Conservation (phyloP, 345 rosid genomes). For the Eucalyptus curtisii region DNA sequence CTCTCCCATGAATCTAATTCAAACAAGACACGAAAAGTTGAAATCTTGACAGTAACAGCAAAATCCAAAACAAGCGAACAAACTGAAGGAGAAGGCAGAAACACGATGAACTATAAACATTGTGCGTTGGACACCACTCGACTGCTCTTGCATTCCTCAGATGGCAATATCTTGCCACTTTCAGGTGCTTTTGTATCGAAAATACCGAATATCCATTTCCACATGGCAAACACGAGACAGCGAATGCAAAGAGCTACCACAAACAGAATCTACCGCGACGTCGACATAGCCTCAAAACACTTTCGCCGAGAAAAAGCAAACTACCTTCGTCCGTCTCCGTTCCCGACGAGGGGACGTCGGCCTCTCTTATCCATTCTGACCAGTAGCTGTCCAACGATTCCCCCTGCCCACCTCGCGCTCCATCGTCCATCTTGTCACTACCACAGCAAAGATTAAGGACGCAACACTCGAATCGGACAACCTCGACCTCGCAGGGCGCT, state of each 20-base stretch:
- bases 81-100: not conserved
- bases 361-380: not conserved
- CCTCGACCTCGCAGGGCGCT: not conserved
- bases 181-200: not conserved
- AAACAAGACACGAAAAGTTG: not conserved
- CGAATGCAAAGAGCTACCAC: not conserved
- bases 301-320: not conserved
- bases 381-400: not conserved
- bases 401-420: not conserved
- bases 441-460: not conserved
- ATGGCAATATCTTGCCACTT: not conserved
- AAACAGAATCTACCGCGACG: not conserved
- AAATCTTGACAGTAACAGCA: not conserved
- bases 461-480: not conserved
- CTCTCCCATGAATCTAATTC: not conserved
- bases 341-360: not conserved
- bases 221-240: not conserved
- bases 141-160: not conserved
- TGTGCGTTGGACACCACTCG: not conserved
- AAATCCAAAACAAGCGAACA: not conserved
- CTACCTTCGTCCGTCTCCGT: not conserved
- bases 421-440: not conserved
- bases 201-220: not conserved
- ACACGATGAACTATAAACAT: not conserved
- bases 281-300: not conserved